Evolutionary conservation across 1,139 yeast species (phyloP).

Genomic region (Saccharomycopsis phalli): DNA sequence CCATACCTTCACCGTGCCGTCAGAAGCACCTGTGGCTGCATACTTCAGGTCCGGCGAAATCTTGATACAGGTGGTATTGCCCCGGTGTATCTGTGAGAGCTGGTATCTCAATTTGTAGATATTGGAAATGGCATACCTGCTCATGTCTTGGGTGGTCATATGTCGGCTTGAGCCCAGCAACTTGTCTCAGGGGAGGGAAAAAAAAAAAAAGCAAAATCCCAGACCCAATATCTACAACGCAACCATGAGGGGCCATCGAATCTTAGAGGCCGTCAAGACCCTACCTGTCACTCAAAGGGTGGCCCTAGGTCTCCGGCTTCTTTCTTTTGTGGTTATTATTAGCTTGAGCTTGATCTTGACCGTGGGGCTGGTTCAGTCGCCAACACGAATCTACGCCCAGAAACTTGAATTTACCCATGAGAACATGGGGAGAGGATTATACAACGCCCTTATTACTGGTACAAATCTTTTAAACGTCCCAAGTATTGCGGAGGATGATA

Average conservation of each 20-base stretch:
- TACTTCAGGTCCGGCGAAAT: slow-evolving; percentile 56
- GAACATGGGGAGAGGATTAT: slow-evolving; percentile 44
- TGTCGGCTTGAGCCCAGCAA: too few relatives aligned
- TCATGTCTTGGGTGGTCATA: too few relatives aligned
- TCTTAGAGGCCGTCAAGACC: background rate
- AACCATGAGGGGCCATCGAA: too few relatives aligned
- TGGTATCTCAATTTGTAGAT: slow-evolving; percentile 19
- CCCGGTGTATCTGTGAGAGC: slow-evolving; percentile 14
- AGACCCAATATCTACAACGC: too few relatives aligned
- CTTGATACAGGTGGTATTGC: slow-evolving; percentile 37
- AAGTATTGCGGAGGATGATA: slow-evolving; percentile 33
- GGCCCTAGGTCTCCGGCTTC: background rate
- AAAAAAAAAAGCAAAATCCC: too few relatives aligned
- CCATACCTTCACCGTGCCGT: slow-evolving; percentile 38
- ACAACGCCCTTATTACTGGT: slow-evolving; percentile 38
- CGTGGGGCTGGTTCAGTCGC: slow-evolving; percentile 28
- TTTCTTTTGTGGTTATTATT: slow-evolving; percentile 15
- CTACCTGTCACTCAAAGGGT: background rate
- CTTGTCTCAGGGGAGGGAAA: too few relatives aligned
- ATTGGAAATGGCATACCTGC: background rate
- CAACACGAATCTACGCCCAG: slow-evolving; percentile 29
- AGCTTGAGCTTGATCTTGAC: slow-evolving; percentile 27
- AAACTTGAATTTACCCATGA: slow-evolving; percentile 41
- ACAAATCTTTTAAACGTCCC: too few relatives aligned
- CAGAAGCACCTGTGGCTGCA: slow-evolving; percentile 52